A percentile compares a stretch with the other conserved stretches of the same genome.
Evolutionary conservation across 140 eudicot species (phyloP).

Genomic region (Erigeron philadelphicus): DNA sequence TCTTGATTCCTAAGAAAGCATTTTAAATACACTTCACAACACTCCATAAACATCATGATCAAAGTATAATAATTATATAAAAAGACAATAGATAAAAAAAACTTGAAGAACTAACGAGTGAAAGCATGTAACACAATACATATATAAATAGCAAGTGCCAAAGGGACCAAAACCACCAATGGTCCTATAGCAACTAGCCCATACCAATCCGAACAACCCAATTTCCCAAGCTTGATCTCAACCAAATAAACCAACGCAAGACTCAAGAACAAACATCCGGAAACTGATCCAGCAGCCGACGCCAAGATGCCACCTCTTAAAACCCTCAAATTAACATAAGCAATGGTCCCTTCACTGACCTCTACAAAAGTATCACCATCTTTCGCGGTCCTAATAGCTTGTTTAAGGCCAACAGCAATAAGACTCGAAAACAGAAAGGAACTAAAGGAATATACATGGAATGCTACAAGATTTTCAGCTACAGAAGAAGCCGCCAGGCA

Average conservation of each 20-base stretch:
- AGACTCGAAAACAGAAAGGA: slow-evolving; percentile 68
- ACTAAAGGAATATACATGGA: slow-evolving; percentile 62
- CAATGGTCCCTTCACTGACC: slow-evolving; percentile 36
- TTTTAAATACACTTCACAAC: no score
- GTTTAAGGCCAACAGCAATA: slow-evolving; percentile 55
- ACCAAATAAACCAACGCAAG: slow-evolving; percentile 58
- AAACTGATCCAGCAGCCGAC: slow-evolving; percentile 51
- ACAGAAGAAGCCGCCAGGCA: slow-evolving; percentile 36
- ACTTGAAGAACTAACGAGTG: slow-evolving; percentile 35
- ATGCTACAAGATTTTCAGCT: slow-evolving; percentile 43
- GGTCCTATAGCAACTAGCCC: slow-evolving; percentile 45
- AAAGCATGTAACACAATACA: slow-evolving; percentile 59
- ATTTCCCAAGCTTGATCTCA: slow-evolving; percentile 53
- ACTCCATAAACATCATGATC: no score
- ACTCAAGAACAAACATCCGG: slow-evolving; percentile 57
- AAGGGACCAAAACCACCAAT: slow-evolving; percentile 51
- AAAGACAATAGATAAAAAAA: no score
- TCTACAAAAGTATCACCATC: slow-evolving; percentile 28
- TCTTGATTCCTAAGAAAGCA: no score
- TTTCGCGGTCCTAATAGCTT: slow-evolving; percentile 39
- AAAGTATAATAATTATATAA: no score
- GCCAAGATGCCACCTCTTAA: slow-evolving; percentile 47
- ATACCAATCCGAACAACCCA: slow-evolving; percentile 48
- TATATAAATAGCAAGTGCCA: slow-evolving; percentile 46
- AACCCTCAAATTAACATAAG: slow-evolving; percentile 39